Evolutionary conservation across 768 basidiomycete genomes (phyloP).

Genomic region (Ramaria sp.): DNA sequence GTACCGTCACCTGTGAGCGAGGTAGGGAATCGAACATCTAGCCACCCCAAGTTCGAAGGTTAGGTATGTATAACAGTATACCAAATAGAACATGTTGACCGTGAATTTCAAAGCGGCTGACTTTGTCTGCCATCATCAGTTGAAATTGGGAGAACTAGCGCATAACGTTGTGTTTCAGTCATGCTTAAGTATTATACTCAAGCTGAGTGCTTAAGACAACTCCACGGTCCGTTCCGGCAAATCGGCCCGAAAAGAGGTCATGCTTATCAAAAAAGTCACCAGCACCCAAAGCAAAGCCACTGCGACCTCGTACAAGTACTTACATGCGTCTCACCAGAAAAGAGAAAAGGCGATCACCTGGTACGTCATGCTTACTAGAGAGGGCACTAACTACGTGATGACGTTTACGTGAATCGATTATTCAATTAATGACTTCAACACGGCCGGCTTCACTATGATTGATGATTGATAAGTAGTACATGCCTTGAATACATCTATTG

Average conservation of each 20-base stretch:
- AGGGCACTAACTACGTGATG: too few relatives aligned
- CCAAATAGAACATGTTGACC: conserved; percentile 25
- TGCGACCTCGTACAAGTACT: too few relatives aligned
- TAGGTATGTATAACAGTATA: background rate
- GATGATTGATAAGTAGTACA: background rate
- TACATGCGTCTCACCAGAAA: too few relatives aligned
- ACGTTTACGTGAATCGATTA: too few relatives aligned
- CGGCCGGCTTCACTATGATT: too few relatives aligned
- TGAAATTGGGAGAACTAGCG: background rate
- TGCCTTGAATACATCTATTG: background rate
- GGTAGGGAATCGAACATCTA: conserved; percentile 89
- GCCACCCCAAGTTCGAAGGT: background rate
- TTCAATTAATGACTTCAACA: too few relatives aligned
- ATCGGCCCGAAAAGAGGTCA: background rate
- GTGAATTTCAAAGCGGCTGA: conserved; percentile 48
- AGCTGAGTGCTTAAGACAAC: background rate
- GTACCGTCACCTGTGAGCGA: conserved; percentile 89
- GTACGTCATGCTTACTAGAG: too few relatives aligned
- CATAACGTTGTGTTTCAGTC: background rate
- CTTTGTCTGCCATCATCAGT: conserved; percentile 27
- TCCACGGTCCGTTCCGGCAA: background rate
- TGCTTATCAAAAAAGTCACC: too few relatives aligned
- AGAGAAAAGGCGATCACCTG: too few relatives aligned
- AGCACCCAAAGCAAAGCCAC: too few relatives aligned
- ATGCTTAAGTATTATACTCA: background rate